Evolutionary conservation across 2,329 filamentous ascomycete genomes (phyloP), one percentile per base, ranked within the genome.

Genomic region (Aspergillus puulaauensis): DNA sequence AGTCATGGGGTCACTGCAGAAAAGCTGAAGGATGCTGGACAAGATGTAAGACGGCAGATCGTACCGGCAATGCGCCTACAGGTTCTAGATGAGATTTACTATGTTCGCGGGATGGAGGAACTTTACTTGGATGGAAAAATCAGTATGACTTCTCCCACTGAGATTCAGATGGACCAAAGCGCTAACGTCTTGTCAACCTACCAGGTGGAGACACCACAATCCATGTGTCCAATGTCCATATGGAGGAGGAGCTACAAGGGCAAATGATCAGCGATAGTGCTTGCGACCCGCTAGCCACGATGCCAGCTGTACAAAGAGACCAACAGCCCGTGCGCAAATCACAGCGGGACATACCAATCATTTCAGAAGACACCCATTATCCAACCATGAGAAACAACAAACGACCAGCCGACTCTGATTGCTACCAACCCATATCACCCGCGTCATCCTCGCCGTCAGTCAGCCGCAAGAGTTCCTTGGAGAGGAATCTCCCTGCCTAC

Each of bases 61-160:
- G 64, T 65, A 53, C 73, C 74, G 5, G 58, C 61, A 11, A 72
- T 73, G 47, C 68, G 73, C 12, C 58, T 73, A 37, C 64, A 69
- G 12, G 69, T 78, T 23, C 56, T 78, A 33, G 74, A 77, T 41
- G 76, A 78, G 61, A 70, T 77, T 19, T 77, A 75, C 60, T 67
- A 68, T 21, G 73, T 77, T 17, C 68, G 75, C 41, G 68, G 70
- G 41, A 68, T 70, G 61, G 74, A 78, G 60, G 75, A 77, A 51
- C 65, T 71, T 7, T 76, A 71, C 46, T 52, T 73, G 17, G 67
- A 73, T 11, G 74, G 73, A 19, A 65, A 73, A 52, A 71, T 73
- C 43, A 73, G 75, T 77, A 68, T 44, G 65, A 24, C 27, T 23
- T 15, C 46, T 60, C 3, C 11, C 11, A 23, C 6, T 39, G 9